A percentile compares a stretch with the other conserved stretches of the same genome.
These are phyloP conservation scores for Ceratobasidium sp. DNA, from an alignment of 1,284 basidiomycete species.

Conservation along the genomic window DNA sequence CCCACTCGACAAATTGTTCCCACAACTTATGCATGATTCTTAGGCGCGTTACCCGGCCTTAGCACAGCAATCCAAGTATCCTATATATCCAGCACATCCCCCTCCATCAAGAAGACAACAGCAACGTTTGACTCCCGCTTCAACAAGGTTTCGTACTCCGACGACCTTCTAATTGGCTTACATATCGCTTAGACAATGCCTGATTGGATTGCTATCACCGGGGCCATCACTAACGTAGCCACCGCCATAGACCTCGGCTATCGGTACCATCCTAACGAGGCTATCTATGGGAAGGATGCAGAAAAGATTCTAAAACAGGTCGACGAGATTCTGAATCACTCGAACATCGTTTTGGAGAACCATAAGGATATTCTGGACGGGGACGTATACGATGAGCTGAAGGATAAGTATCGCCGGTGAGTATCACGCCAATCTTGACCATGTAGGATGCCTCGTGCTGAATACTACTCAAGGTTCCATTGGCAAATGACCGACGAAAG, in stretches of 20 bases:
- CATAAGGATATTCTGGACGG: constrained; percentile 16
- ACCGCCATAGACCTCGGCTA: constrained; percentile 6
- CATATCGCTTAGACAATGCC: constrained; percentile 11
- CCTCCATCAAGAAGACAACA: constrained; percentile 2
- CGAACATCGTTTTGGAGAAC: constrained; percentile 25
- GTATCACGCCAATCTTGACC: not conserved
- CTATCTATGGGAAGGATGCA: not conserved
- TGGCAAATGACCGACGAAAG: constrained; percentile 34
- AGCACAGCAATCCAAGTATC: not conserved
- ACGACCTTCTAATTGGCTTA: constrained; percentile 6
- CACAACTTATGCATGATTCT: not conserved
- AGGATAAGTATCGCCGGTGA: constrained; percentile 8
- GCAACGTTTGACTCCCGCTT: constrained; percentile 6
- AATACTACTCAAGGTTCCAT: not conserved
- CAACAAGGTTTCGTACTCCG: constrained; percentile 6
- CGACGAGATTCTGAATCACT: constrained; percentile 12
- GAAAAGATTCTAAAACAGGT: constrained; percentile 10
- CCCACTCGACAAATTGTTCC: not conserved
- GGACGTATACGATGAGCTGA: not conserved
- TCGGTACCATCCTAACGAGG: constrained; percentile 9
- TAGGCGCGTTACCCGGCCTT: not conserved
- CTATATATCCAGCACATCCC: not conserved
- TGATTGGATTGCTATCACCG: constrained; percentile 19
- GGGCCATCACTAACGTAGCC: constrained; percentile 16
- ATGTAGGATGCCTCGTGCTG: not conserved